Evolutionary conservation across 148 eudicot genomes (phyloP).

Genomic region (Chenopodium berlandieri): DNA sequence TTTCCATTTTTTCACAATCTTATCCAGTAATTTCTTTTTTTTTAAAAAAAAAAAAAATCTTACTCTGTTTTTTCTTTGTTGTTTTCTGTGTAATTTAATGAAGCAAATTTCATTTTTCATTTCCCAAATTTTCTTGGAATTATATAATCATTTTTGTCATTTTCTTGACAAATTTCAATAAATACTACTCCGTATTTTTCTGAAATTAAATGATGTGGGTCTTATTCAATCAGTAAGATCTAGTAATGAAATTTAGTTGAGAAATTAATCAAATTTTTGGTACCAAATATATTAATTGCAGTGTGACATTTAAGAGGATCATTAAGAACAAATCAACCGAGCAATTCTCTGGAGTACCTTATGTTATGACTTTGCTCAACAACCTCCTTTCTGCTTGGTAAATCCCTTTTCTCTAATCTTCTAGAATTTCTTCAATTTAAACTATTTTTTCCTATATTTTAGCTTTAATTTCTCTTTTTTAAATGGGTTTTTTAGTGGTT

Average conservation of each 20-base stretch:
- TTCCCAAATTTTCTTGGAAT: neutral
- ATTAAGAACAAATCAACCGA: conserved; percentile 56
- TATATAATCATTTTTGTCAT: conserved; percentile 21
- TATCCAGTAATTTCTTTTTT: neutral
- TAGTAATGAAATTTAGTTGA: conserved; percentile 6
- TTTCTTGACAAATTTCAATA: neutral
- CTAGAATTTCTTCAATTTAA: neutral
- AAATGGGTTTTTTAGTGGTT: neutral
- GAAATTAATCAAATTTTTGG: neutral
- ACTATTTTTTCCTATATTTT: no score
- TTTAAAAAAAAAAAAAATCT: neutral
- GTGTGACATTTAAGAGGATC: conserved; percentile 65
- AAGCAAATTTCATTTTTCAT: conserved; percentile 7
- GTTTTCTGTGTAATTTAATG: neutral
- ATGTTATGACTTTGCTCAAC: conserved; percentile 84
- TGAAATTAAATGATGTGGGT: conserved; percentile 25
- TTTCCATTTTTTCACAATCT: neutral
- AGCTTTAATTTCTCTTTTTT: no score
- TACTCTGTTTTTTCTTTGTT: neutral
- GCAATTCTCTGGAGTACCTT: conserved; percentile 73
- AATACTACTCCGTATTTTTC: neutral
- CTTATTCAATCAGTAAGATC: conserved; percentile 1
- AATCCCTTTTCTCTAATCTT: neutral
- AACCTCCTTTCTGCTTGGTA: conserved; percentile 78
- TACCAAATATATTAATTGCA: neutral